These are phyloP conservation scores for Aspergillus fijiensis DNA, from an alignment of 2,329 filamentous ascomycete genomes.

Conservation along the genomic window DNA sequence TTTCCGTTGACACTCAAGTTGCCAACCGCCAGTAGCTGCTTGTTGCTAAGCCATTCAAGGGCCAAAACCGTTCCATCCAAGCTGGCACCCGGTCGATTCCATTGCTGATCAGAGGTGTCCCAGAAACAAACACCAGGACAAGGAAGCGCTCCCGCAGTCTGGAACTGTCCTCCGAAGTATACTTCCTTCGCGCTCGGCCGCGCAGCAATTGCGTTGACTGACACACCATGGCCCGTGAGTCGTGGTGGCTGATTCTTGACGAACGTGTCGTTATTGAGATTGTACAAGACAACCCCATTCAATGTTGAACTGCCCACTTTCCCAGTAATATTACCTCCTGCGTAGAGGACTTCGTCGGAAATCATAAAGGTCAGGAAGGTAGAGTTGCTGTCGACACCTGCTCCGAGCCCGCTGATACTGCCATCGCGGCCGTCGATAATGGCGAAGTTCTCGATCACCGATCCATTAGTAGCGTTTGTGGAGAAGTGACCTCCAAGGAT, in stretches of 20 bases:
- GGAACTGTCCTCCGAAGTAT: conserved; percentile 83
- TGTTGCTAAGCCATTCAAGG: conserved; percentile 74
- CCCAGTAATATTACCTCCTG: conserved; percentile 77
- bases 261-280: conserved; percentile 66
- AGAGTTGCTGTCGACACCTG: conserved; percentile 66
- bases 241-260: conserved; percentile 69
- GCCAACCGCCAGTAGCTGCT: conserved; percentile 73
- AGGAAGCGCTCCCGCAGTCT: conserved; percentile 75
- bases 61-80: conserved; percentile 68
- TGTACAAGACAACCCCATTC: conserved; percentile 75
- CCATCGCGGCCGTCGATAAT: conserved; percentile 77
- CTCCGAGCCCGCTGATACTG: conserved; percentile 65
- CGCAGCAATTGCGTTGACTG: conserved; percentile 73
- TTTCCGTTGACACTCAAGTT: conserved; percentile 69
- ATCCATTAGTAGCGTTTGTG: conserved; percentile 66
- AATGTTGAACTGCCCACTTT: conserved; percentile 60
- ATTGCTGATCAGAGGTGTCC: conserved; percentile 68
- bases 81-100: conserved; percentile 74
- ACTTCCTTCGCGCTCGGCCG: conserved; percentile 71
- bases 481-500: conserved; percentile 85
- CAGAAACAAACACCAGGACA: conserved; percentile 83
- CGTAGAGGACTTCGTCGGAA: conserved; percentile 68
- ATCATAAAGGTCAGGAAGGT: conserved; percentile 72
- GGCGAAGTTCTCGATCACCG: conserved; percentile 73
- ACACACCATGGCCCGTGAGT: conserved; percentile 66